Evolutionary conservation across 768 basidiomycete genomes (phyloP).

Genomic region (Suillus clintonianus): DNA sequence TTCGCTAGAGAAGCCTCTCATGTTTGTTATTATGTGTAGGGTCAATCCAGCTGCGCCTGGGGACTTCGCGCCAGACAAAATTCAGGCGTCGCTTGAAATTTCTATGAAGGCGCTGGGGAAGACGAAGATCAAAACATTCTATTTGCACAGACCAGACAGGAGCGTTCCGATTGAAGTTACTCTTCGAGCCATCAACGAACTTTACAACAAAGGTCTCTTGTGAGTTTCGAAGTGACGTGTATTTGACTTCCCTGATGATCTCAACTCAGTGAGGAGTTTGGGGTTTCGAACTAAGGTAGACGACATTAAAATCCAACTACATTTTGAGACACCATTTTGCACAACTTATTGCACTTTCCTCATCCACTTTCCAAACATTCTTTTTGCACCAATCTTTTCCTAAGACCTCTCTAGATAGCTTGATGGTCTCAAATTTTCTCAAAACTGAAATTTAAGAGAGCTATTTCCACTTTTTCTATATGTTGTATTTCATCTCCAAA

Average conservation of each 20-base stretch:
- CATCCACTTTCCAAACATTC: too few relatives aligned
- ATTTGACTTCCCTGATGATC: neutral
- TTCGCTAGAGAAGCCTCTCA: neutral
- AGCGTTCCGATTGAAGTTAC: slow-evolving; percentile 49
- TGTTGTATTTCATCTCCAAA: too few relatives aligned
- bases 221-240: slow-evolving; percentile 23
- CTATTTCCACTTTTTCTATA: too few relatives aligned
- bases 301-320: too few relatives aligned
- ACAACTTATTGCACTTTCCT: too few relatives aligned
- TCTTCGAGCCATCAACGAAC: slow-evolving; percentile 45
- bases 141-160: slow-evolving; percentile 48
- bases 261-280: slow-evolving; percentile 16
- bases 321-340: too few relatives aligned
- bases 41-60: slow-evolving; percentile 7
- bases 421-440: too few relatives aligned
- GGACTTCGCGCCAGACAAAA: slow-evolving; percentile 5
- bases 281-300: slow-evolving; percentile 11
- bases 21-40: slow-evolving; percentile 1
- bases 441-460: too few relatives aligned
- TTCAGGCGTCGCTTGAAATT: slow-evolving; percentile 12
- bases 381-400: too few relatives aligned
- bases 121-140: slow-evolving; percentile 17
- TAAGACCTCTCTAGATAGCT: too few relatives aligned
- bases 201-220: slow-evolving; percentile 54
- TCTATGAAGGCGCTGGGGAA: slow-evolving; percentile 13